Conservation (phyloP, 1,284 basidiomycete genomes). For the Apiotrichum gracile region DNA sequence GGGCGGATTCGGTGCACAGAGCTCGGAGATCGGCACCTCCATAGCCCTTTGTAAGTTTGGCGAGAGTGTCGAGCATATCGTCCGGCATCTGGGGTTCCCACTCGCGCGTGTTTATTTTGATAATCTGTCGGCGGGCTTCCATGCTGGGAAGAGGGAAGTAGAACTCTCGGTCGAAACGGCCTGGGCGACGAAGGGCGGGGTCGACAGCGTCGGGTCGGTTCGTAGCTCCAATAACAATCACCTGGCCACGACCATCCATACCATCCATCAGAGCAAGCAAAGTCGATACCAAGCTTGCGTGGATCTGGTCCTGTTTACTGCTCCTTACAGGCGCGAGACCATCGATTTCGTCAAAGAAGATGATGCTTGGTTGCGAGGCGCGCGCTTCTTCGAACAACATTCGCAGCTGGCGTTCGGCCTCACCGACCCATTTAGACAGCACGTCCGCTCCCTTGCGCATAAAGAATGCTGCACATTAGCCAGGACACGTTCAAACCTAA, state of each 20-base stretch:
- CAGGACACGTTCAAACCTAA: slow-evolving; percentile 53
- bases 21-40: slow-evolving; percentile 96
- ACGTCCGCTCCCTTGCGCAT: slow-evolving; percentile 99
- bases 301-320: slow-evolving; percentile 98
- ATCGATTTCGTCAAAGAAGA: slow-evolving; percentile 99
- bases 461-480: slow-evolving; percentile 83
- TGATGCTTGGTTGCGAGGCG: slow-evolving; percentile 89
- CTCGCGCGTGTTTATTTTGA: slow-evolving; percentile 82
- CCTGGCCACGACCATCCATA: slow-evolving; percentile 95
- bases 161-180: slow-evolving; percentile 96
- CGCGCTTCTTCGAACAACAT: slow-evolving; percentile 95
- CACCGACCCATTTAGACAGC: slow-evolving; percentile 98
- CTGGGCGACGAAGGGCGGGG: slow-evolving; percentile 87
- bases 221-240: slow-evolving; percentile 97
- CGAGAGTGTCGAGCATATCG: slow-evolving; percentile 63
- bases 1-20: slow-evolving; percentile 88
- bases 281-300: slow-evolving; percentile 95
- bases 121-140: slow-evolving; percentile 79
- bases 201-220: slow-evolving; percentile 97
- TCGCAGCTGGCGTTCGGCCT: slow-evolving; percentile 92
- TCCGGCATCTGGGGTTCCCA: slow-evolving; percentile 80
- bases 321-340: slow-evolving; percentile 93
- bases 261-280: slow-evolving; percentile 97
- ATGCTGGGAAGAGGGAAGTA: slow-evolving; percentile 89
- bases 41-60: slow-evolving; percentile 92